Evolutionary conservation across 1,139 yeast genomes (phyloP), one percentile per base, ranked within the genome.

Genomic region (Chernovozyma aurita): DNA sequence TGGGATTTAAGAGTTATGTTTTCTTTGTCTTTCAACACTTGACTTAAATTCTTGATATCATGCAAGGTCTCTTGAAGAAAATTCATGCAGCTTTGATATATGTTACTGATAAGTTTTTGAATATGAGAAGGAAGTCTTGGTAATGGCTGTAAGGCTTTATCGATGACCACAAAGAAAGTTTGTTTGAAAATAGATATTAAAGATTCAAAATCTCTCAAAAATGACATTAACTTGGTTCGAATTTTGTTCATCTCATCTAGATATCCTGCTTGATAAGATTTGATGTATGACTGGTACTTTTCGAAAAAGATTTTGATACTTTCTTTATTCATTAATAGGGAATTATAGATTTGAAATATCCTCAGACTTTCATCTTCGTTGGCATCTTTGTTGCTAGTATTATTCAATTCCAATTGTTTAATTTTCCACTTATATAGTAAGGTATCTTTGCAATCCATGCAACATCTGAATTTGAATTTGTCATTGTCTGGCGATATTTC

Each of bases 381-480:
- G 3, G 26, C 27, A 2, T 32, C 30, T 20, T 30, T 37, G 15
- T 42, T 45, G 3, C 8, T 20, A 9, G 22, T 20, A 7, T 6
- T 6, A 20, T 6, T 20, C 9, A 20, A 7, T 9, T 20, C 8
- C 9, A 20, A 7, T 9, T 20, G 22, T 32, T 76, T 80, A 18
- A 55, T 57, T n/a, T 80, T 76, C 48, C 78, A 70, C 31, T 73
- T 77, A 31, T 72, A 67, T 39, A 85, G 76, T 17, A 88, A 58
- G 2, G 67, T 62, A 45, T 78, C 68, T 40, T 85, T 81, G 61
- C 97, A 90, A 34, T 68, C 63, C 2, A 70, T 61, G 56, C 97
- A 90, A 29, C 88, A 61, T 33, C 96, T 48, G 12, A 55, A 46
- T 17, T 44, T 39, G 33, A 49, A 48, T 14, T 34, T 36, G 16